A percentile compares a stretch with the other conserved stretches of the same genome.
These are phyloP conservation scores for Fomitopsis palustris DNA, from an alignment of 1,284 basidiomycete genomes.

Conservation along the genomic window DNA sequence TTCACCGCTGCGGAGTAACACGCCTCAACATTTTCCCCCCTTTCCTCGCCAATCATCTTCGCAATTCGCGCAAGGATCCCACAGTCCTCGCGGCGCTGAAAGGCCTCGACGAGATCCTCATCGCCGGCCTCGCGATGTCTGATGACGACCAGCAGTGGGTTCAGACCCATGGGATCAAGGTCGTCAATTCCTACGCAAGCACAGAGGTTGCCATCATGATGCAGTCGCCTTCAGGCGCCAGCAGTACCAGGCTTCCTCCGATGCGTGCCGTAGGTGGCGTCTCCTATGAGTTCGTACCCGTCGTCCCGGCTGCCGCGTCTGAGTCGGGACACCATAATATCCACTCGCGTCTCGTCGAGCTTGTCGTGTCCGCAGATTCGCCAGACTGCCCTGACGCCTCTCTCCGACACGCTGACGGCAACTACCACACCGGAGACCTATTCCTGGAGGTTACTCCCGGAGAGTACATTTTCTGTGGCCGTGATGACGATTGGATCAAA, in stretches of 20 bases:
- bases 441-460: slow-evolving; percentile 58
- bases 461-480: slow-evolving; percentile 57
- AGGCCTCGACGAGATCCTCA: slow-evolving; percentile 56
- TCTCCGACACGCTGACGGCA: slow-evolving; percentile 53
- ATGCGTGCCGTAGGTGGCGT: slow-evolving; percentile 52
- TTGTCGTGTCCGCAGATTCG: slow-evolving; percentile 61
- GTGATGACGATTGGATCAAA: slow-evolving; percentile 80
- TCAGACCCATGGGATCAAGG: slow-evolving; percentile 49
- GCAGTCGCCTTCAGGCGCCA: slow-evolving; percentile 33
- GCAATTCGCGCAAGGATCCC: slow-evolving; percentile 54
- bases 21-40: slow-evolving; percentile 68
- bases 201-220: slow-evolving; percentile 70
- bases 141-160: slow-evolving; percentile 67
- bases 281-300: slow-evolving; percentile 57
- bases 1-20: slow-evolving; percentile 60
- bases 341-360: slow-evolving; percentile 50
- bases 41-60: slow-evolving; percentile 60
- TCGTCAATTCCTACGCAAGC: slow-evolving; percentile 69
- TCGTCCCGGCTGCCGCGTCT: slow-evolving; percentile 32
- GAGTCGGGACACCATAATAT: slow-evolving; percentile 48
- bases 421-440: slow-evolving; percentile 73
- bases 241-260: slow-evolving; percentile 37
- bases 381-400: slow-evolving; percentile 63
- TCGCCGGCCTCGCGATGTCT: slow-evolving; percentile 56
- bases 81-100: slow-evolving; percentile 56